Conservation (phyloP, 208 protist genomes). For the Crithidia sp. region DNA sequence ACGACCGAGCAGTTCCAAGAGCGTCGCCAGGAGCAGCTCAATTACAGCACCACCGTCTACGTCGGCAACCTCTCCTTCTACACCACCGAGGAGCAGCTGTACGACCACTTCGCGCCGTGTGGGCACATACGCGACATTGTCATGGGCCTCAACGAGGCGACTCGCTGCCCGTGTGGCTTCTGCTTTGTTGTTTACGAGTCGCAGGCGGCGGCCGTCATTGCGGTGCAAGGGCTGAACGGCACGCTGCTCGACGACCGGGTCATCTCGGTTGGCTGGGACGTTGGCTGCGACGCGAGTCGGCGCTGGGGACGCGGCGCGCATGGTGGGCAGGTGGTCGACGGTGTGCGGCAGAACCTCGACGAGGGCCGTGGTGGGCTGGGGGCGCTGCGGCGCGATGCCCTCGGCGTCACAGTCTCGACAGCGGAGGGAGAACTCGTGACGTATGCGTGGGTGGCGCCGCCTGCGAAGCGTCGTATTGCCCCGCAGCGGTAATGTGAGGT, state of each 20-base stretch:
- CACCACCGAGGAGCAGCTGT: constrained; percentile 97
- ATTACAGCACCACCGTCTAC: constrained; percentile 94
- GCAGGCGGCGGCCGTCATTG: constrained; percentile 88
- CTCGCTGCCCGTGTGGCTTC: constrained; percentile 98
- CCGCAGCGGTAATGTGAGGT: not conserved
- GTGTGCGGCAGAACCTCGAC: constrained; percentile 91
- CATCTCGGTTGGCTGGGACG: constrained; percentile 87
- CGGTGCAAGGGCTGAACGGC: constrained; percentile 85
- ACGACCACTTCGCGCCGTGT: constrained; percentile 93
- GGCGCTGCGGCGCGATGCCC: constrained; percentile 67
- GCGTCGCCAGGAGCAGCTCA: constrained; percentile 70
- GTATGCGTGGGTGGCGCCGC: constrained; percentile 74
- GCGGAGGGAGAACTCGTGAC: constrained; percentile 56
- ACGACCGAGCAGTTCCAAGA: constrained; percentile 69
- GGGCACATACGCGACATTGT: constrained; percentile 97
- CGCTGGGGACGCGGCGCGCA: constrained; percentile 87
- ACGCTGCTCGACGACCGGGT: constrained; percentile 83
- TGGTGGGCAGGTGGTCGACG: constrained; percentile 94
- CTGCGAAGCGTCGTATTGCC: constrained; percentile 21
- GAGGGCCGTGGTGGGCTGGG: constrained; percentile 92
- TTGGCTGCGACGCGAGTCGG: constrained; percentile 76
- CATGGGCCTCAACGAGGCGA: constrained; percentile 97
- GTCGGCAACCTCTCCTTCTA: constrained; percentile 98
- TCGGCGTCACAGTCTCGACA: constrained; percentile 54
- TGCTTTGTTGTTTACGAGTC: constrained; percentile 98